phyloP scores from a whole-genome alignment of 352 stramenopile species.

The Pythium apleroticum region DNA sequence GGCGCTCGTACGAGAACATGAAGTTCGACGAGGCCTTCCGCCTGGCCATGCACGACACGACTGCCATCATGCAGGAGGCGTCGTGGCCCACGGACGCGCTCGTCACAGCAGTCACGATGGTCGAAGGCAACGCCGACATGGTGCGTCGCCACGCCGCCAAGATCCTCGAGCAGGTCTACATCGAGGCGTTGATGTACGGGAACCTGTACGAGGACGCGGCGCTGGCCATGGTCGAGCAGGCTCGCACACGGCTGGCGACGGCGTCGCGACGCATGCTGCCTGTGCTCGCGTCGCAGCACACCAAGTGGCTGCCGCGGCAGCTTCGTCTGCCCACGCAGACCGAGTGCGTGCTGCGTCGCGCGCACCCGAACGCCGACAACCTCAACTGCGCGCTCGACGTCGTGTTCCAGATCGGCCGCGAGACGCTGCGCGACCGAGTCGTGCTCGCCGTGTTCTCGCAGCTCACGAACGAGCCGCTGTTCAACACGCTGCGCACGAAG shows the following conservation, averaged over 20 bases:
- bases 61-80: constrained; percentile 33
- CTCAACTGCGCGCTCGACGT: constrained; percentile 53
- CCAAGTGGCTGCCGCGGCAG: constrained; percentile 31
- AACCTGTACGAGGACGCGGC: constrained; percentile 42
- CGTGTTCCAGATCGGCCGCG: constrained; percentile 50
- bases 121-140: constrained; percentile 17
- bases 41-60: constrained; percentile 39
- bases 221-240: constrained; percentile 26
- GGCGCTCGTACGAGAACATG: constrained; percentile 52
- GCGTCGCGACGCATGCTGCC: constrained; percentile 8
- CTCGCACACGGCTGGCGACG: constrained; percentile 26
- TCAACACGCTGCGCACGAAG: constrained; percentile 60
- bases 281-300: constrained; percentile 30
- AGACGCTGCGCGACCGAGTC: constrained; percentile 42
- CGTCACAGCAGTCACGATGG: constrained; percentile 33
- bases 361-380: constrained; percentile 52
- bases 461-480: constrained; percentile 58
- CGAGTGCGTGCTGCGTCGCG: constrained; percentile 33
- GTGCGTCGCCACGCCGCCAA: constrained; percentile 29
- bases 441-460: constrained; percentile 55
- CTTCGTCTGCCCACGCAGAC: constrained; percentile 29
- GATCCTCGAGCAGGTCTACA: constrained; percentile 39
- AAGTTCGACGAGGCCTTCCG: constrained; percentile 48
- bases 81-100: constrained; percentile 42
- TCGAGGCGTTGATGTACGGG: constrained; percentile 51